Evolutionary conservation across 441 rosid genomes (phyloP).

Genomic region (California macrophylla): DNA sequence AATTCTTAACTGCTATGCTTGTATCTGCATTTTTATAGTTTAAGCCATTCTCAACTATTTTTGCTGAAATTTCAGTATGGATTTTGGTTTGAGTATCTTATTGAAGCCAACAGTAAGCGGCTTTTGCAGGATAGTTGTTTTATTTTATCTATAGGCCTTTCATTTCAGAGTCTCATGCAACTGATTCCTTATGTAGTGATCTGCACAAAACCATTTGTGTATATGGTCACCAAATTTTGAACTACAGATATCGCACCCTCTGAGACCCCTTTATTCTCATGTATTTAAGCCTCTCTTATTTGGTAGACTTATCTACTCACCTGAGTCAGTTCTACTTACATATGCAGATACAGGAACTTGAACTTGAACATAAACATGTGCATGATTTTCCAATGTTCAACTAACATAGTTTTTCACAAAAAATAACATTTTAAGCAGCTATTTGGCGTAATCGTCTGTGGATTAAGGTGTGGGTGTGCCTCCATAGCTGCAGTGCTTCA

Average conservation of each 20-base stretch:
- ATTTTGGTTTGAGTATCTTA: background rate
- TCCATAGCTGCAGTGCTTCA: constrained; percentile 54
- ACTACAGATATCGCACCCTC: background rate
- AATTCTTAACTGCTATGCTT: background rate
- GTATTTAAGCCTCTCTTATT: background rate
- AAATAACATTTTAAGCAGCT: background rate
- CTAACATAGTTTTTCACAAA: background rate
- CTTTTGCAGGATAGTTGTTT: background rate
- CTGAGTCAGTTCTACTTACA: background rate
- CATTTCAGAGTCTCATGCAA: background rate
- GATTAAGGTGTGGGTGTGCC: constrained; percentile 42
- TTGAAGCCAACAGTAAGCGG: background rate
- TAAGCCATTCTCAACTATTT: background rate
- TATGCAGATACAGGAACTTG: background rate
- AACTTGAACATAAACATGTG: background rate
- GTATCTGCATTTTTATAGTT: background rate
- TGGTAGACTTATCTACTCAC: background rate
- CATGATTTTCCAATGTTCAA: background rate
- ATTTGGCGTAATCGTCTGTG: constrained; percentile 35
- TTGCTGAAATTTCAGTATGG: background rate
- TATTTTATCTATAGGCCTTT: background rate
- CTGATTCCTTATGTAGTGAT: too few species aligned
- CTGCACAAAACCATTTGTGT: too few species aligned
- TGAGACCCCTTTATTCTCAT: background rate
- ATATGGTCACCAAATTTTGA: background rate